Evolutionary conservation across 495 filamentous ascomycete genomes (phyloP).

Genomic region (Penicillium alfredii): DNA sequence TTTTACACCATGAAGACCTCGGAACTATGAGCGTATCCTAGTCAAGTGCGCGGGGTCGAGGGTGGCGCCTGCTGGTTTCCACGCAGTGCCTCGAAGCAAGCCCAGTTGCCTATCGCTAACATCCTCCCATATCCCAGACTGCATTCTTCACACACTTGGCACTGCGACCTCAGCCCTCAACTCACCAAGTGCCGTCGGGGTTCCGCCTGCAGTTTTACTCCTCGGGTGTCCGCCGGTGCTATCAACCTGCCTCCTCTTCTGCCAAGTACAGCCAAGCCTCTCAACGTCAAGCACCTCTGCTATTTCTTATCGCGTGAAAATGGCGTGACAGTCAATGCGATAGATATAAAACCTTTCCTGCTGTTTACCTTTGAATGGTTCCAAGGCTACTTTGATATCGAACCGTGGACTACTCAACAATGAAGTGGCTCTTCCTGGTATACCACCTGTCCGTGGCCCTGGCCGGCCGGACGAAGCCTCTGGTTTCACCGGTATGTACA

Average conservation of each 20-base stretch:
- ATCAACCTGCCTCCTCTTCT: conserved; percentile 3
- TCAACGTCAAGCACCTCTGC: conserved; percentile 9
- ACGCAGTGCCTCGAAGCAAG: too few species aligned
- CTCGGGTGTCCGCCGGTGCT: conserved; percentile 4
- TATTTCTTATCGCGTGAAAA: conserved; percentile 6
- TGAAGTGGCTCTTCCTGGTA: conserved; percentile 11
- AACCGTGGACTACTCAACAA: conserved; percentile 2
- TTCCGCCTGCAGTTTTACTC: conserved; percentile 9
- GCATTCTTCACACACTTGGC: conserved; percentile 14
- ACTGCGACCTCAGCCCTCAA: conserved; percentile 14
- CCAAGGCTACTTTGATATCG: too few species aligned
- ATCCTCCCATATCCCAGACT: too few species aligned
- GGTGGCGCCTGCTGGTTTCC: too few species aligned
- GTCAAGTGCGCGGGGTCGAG: too few species aligned
- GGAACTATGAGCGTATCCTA: too few species aligned
- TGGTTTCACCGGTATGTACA: conserved; percentile 11
- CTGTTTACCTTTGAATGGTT: background rate
- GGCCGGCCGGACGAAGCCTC: conserved; percentile 8
- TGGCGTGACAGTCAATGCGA: background rate
- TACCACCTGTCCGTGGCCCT: conserved; percentile 6
- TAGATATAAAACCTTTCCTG: conserved; percentile 7
- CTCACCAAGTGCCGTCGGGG: conserved; percentile 14
- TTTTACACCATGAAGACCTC: too few species aligned
- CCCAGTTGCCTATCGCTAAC: too few species aligned
- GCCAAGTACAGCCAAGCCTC: conserved; percentile 12